Base-by-base conservation (phyloP, 1,284 basidiomycete species). In the Lignosus rhinocerotis region DNA sequence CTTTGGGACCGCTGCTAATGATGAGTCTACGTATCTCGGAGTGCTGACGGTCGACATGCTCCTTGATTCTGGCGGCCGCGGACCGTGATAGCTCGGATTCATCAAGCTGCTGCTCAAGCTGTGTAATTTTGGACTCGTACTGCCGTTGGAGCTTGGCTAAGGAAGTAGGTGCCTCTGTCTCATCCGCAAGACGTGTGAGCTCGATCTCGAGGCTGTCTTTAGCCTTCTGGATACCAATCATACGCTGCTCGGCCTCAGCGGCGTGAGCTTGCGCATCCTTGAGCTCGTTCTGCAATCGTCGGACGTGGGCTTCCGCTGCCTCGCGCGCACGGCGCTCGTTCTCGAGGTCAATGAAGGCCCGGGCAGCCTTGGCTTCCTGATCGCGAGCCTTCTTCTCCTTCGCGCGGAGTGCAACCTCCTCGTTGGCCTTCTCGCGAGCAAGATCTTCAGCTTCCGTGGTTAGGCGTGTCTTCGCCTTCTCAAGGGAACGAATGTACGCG, bases 371-470 rank as follows among this genome's bases (percentile, higher is more conserved):
- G 58, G 87, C 84, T 64, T 88, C 87, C 56, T 85, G 82, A 9
- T 78, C 75, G 60, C 81, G 80, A 17, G 78, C 76, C 6, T 81
- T 79, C 71, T 88, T 91, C 66, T 92, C 90, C 63, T 87, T 85
- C 17, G 79, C 79, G 38, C 87, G 80, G 31, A 90, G 73, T 61
- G 85, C 85, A 21, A 84, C 78, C 54, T 87, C 85, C 67, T 93
- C 90, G 60, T 84, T 80, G 63, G 93, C 90, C 25, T 87, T 86
- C 70, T 92, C 87, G 34, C 92, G 81, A 32, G 80, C 79, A 46
- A 93, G 75, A 72, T 98, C 96, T 70, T 98, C 95, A 6, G 90
- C 85, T 70, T 98, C 96, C 30, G 84, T 83, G 11, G 86, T 82
- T 42, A 97, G 77, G 0, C 93, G 83, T 36, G 81, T 77, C 71